These are phyloP conservation scores for Tolypocladium guangdongense DNA, from an alignment of 2,329 filamentous ascomycete species.

Conservation along the genomic window DNA sequence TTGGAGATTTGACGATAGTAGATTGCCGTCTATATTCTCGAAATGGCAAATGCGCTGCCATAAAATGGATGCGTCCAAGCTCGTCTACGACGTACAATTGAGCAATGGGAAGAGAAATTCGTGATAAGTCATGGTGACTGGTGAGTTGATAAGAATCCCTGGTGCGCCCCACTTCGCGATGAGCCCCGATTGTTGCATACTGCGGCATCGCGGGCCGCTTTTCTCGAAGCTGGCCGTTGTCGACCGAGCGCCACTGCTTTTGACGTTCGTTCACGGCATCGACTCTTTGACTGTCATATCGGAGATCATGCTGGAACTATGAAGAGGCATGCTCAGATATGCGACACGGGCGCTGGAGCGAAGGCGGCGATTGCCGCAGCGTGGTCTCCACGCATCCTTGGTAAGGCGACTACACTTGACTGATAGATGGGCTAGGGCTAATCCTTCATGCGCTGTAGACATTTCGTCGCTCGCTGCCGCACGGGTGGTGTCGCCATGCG, in stretches of 20 bases:
- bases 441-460: constrained; percentile 1
- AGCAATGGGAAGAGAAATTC: not conserved
- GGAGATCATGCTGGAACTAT: constrained; percentile 14
- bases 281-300: not conserved
- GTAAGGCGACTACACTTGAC: constrained; percentile 7
- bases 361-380: constrained; percentile 14
- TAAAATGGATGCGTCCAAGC: not conserved
- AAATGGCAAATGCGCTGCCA: not conserved
- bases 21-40: not conserved
- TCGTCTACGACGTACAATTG: not conserved
- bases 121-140: not conserved
- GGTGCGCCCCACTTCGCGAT: constrained; percentile 2
- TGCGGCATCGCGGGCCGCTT: not conserved
- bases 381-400: constrained; percentile 10
- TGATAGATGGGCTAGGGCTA: not conserved
- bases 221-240: not conserved
- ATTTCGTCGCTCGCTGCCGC: not conserved
- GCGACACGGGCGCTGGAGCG: constrained; percentile 19
- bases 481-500: not conserved
- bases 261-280: not conserved
- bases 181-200: constrained; percentile 14
- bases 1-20: not conserved
- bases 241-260: not conserved
- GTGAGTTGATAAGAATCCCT: not conserved
- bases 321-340: constrained; percentile 26